Conservation (phyloP, 106 monocot species). For the Gastrodia elata region DNA sequence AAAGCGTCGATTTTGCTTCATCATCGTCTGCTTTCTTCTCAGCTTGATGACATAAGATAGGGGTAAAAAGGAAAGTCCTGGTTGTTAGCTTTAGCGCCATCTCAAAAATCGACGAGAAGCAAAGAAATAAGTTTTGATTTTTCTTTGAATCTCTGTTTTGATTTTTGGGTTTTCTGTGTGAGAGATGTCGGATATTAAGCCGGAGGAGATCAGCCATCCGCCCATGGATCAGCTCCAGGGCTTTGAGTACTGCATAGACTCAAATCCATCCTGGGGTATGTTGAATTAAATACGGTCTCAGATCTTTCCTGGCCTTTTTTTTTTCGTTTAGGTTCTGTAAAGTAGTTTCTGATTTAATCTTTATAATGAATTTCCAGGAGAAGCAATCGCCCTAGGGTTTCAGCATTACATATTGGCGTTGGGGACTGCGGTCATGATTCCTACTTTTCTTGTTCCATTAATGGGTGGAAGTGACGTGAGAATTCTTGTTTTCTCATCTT, state of each 20-base stretch:
- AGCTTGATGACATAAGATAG: neutral
- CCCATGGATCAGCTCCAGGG: conserved; percentile 98
- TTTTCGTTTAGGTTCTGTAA: neutral
- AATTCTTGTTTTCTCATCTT: conserved; percentile 4
- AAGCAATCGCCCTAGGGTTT: conserved; percentile 37
- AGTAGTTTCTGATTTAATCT: neutral
- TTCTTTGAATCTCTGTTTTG: neutral
- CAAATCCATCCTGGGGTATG: conserved; percentile 43
- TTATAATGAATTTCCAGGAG: conserved; percentile 8
- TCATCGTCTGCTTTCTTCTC: conserved; percentile 7
- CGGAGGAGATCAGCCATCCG: conserved; percentile 68
- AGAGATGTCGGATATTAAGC: conserved; percentile 60
- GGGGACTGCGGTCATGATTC: conserved; percentile 96
- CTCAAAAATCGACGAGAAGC: neutral
- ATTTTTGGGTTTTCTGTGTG: neutral
- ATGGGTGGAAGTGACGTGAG: conserved; percentile 62
- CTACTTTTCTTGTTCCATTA: conserved; percentile 43
- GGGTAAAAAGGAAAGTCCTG: neutral
- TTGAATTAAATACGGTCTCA: neutral
- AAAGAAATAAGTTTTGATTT: conserved; percentile 2
- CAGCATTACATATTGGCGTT: conserved; percentile 85
- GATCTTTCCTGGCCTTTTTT: neutral
- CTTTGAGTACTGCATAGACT: conserved; percentile 95
- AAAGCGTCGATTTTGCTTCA: neutral
- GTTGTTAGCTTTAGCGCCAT: conserved; percentile 1